phyloP scores from a whole-genome alignment of 768 basidiomycete genomes.

The Antrodiella citrinella region DNA sequence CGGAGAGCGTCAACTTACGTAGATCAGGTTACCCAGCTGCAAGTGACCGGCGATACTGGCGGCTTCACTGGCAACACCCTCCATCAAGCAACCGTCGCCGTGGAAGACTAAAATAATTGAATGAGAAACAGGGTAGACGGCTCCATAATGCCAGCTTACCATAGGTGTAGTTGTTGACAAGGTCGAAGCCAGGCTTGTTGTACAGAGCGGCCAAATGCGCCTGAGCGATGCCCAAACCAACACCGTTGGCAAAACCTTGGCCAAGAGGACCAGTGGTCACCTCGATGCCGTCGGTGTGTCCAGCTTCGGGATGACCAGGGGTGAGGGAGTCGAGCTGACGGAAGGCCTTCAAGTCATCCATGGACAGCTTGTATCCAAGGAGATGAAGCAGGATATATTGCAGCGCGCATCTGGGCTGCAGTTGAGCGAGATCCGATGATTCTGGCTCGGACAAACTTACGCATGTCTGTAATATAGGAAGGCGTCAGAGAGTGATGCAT shows the following conservation, averaged over 20 bases:
- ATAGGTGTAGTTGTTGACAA: slow-evolving; percentile 86
- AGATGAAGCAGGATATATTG: slow-evolving; percentile 92
- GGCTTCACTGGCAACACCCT: slow-evolving; percentile 91
- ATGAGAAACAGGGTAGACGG: too few relatives aligned
- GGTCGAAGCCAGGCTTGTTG: slow-evolving; percentile 77
- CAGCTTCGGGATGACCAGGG: slow-evolving; percentile 85
- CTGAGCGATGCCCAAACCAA: slow-evolving; percentile 90
- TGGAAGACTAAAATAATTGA: slow-evolving; percentile 77
- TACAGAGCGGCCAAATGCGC: slow-evolving; percentile 84
- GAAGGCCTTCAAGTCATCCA: slow-evolving; percentile 92
- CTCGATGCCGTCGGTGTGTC: slow-evolving; percentile 70
- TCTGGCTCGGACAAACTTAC: slow-evolving; percentile 37
- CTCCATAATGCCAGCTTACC: slow-evolving; percentile 38
- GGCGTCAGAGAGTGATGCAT: slow-evolving; percentile 10
- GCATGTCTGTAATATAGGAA: slow-evolving; percentile 47
- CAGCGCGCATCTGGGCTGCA: slow-evolving; percentile 65
- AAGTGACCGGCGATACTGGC: slow-evolving; percentile 91
- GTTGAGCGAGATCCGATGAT: background rate
- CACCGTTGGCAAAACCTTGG: slow-evolving; percentile 89
- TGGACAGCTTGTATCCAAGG: slow-evolving; percentile 81
- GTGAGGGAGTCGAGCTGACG: slow-evolving; percentile 86
- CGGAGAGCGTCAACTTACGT: slow-evolving; percentile 41
- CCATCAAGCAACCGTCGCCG: slow-evolving; percentile 96
- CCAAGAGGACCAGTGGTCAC: slow-evolving; percentile 96
- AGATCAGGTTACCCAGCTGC: slow-evolving; percentile 87